Evolutionary conservation across 1,284 basidiomycete genomes (phyloP).

Genomic region (Moesziomyces globuligerus): DNA sequence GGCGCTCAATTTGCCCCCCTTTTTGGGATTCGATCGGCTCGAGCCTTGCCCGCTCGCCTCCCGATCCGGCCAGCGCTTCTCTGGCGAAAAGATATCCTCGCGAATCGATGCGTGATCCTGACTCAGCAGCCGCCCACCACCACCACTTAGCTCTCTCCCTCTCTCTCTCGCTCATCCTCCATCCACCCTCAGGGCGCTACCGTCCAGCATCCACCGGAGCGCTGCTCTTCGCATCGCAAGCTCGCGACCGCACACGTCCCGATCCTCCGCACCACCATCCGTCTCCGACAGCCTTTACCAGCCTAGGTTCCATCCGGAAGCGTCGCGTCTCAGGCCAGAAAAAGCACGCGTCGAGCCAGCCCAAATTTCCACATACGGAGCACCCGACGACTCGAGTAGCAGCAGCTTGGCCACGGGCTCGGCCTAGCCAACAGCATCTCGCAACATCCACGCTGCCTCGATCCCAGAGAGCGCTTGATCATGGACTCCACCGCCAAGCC

Average conservation of each 20-base stretch:
- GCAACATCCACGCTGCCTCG: too few relatives aligned
- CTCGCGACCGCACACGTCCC: too few relatives aligned
- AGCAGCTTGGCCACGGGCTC: too few relatives aligned
- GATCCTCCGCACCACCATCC: slow-evolving; percentile 2
- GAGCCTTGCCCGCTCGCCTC: neutral
- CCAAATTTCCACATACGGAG: neutral
- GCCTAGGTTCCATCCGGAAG: neutral
- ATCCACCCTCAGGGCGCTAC: neutral
- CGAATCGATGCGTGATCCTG: slow-evolving; percentile 33
- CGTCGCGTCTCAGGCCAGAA: slow-evolving; percentile 5
- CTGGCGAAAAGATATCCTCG: slow-evolving; percentile 4
- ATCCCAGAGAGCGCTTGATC: too few relatives aligned
- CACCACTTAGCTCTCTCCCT: slow-evolving; percentile 3
- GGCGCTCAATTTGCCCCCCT: neutral
- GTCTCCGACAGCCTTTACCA: neutral
- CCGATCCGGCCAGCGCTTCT: slow-evolving; percentile 23
- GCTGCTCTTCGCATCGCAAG: neutral
- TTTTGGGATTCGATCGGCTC: neutral
- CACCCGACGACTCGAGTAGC: too few relatives aligned
- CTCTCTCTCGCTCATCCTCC: neutral
- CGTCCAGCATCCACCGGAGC: neutral
- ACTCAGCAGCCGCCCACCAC: slow-evolving; percentile 34
- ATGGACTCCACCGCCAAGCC: slow-evolving; percentile 17
- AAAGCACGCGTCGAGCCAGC: neutral
- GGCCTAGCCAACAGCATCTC: too few relatives aligned